These are phyloP conservation scores for Stephania japonica DNA, from an alignment of 164 flowering plant genomes.

Conservation along the genomic window DNA sequence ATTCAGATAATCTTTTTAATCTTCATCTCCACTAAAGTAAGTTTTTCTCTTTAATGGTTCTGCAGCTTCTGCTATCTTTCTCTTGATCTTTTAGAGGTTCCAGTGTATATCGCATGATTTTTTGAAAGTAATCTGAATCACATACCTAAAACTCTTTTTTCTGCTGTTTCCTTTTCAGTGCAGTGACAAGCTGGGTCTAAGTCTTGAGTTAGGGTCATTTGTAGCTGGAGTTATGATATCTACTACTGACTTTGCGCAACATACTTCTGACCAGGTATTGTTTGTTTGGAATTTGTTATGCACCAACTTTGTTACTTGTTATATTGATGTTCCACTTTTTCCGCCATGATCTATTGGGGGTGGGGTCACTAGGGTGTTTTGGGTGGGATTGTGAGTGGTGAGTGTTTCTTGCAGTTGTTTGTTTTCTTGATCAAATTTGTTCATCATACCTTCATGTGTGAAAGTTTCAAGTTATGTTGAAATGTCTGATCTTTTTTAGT, in stretches of 20 bases:
- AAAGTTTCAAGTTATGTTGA: too few relatives aligned
- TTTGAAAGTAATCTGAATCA: not conserved
- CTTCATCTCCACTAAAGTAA: too few relatives aligned
- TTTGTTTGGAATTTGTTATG: not conserved
- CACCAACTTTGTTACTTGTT: not conserved
- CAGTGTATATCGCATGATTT: not conserved
- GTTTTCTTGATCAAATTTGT: too few relatives aligned
- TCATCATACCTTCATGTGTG: too few relatives aligned
- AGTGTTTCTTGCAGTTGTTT: too few relatives aligned
- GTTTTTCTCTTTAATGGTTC: too few relatives aligned
- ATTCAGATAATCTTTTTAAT: not conserved
- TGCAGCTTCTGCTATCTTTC: too few relatives aligned
- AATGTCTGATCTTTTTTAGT: too few relatives aligned
- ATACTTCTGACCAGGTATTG: constrained; percentile 86
- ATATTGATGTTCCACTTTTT: not conserved
- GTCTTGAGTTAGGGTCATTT: constrained; percentile 98
- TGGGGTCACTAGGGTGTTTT: too few relatives aligned
- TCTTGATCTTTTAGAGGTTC: not conserved
- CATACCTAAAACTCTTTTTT: constrained; percentile 12
- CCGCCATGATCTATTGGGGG: too few relatives aligned
- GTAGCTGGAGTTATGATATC: constrained; percentile 98
- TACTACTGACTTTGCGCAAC: constrained; percentile 89
- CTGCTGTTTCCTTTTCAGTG: constrained; percentile 53
- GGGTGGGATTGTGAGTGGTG: too few relatives aligned
- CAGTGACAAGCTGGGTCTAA: constrained; percentile 94